A percentile compares a stretch with the other conserved stretches of the same genome.
Evolutionary conservation across 1,284 basidiomycete species (phyloP).

Genomic region (Cryptococcus maquisensis): DNA sequence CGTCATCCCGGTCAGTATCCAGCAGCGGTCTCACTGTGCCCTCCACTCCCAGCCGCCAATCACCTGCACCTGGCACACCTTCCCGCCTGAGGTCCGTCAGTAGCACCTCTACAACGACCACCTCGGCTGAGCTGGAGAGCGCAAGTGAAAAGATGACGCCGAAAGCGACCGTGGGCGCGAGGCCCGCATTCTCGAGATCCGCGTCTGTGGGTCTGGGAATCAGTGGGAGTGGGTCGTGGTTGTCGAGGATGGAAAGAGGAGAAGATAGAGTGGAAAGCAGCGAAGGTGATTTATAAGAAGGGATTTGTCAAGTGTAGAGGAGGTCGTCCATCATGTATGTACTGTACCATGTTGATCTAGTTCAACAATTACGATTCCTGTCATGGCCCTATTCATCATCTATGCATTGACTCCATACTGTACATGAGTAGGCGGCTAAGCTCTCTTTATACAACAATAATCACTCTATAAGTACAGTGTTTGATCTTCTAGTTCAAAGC

Average conservation of each 20-base stretch:
- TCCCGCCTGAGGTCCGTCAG: background rate
- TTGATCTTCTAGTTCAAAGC: constrained; percentile 16
- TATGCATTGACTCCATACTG: too few relatives aligned
- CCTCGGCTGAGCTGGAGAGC: background rate
- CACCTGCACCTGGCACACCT: background rate
- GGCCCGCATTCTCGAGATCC: background rate
- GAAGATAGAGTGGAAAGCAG: background rate
- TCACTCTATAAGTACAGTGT: too few relatives aligned
- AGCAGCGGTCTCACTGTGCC: background rate
- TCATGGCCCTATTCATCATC: too few relatives aligned
- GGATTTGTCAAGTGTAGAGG: too few relatives aligned
- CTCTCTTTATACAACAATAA: too few relatives aligned
- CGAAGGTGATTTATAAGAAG: background rate
- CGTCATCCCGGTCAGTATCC: background rate
- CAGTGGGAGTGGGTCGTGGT: background rate
- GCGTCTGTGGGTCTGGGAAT: background rate
- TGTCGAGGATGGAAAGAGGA: background rate
- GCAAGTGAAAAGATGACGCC: background rate
- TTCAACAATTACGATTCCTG: too few relatives aligned
- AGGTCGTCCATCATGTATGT: too few relatives aligned
- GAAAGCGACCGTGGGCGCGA: too few relatives aligned
- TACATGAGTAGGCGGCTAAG: too few relatives aligned
- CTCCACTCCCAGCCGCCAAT: background rate
- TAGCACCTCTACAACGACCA: background rate
- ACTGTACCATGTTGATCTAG: too few relatives aligned